Evolutionary conservation across 1,139 yeast species (phyloP), one percentile per base, ranked within the genome.

Genomic region (Magnusiomyces sp.): DNA sequence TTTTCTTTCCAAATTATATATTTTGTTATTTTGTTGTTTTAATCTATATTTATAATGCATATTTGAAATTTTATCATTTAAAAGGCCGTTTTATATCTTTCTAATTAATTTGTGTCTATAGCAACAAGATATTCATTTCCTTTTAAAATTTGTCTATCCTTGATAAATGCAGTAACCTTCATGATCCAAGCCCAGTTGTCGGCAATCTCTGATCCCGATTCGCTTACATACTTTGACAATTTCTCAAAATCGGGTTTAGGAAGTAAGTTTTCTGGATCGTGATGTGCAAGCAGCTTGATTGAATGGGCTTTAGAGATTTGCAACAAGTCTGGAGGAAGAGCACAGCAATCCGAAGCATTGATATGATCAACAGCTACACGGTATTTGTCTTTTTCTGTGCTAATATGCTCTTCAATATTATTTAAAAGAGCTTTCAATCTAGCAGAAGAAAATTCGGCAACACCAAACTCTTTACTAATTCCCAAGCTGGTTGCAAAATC

Each of bases 341-440:
- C 65, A 48, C 67, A 64, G 52, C 67, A 65, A 46, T 64, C 68
- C 9, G 57, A 55, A 14, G 67, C 65, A 41, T 64, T 62, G 49
- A 65, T 62, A 42, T 62, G 65, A 54, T 63, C 61, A 19, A 63
- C 57, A 6, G 56, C 36, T 4, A 65, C 66, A 6, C 47, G 45
- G 31, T 32, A 19, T 4, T 14, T 23, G 10, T 11, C 36, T 9
- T 16, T 2, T 2, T 55, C 52, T 14, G 48, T 45, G 11, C 42
- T 40, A 33, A 40, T 47, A 14, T 48, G 40, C 19, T 40, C 31
- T 16, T 55, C 52, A 13, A 57, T 45, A 16, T 44, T 44, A 2
- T 49, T 23, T n/a, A 61, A 33, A 14, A 63, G 49, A 5, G 56
- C 49, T 36, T 46, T 40, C 7, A 64, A 53, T 14, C 59, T 47